These are phyloP conservation scores for Candida endomychidarum DNA, from an alignment of 805 yeast genomes.

Conservation along the genomic window DNA sequence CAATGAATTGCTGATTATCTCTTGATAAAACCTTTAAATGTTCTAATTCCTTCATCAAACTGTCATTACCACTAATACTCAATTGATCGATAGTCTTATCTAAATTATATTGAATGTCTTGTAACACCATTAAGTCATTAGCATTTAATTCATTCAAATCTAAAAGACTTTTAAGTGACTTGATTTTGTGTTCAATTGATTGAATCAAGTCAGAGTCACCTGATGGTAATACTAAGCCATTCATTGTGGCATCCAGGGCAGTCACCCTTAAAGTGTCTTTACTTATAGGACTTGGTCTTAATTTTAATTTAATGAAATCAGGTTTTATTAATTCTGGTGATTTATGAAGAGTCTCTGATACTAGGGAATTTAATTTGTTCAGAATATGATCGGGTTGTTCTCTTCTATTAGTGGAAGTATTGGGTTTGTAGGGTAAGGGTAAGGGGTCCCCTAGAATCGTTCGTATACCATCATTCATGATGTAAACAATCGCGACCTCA, in stretches of 20 bases:
- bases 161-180: constrained; percentile 10
- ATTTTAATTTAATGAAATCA: constrained; percentile 6
- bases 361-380: neutral
- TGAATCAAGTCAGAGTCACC: constrained; percentile 2
- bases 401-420: neutral
- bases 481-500: constrained; percentile 12
- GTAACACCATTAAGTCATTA: constrained; percentile 8
- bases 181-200: constrained; percentile 11
- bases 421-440: constrained; percentile 16
- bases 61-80: neutral
- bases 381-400: neutral
- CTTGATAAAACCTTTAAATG: neutral
- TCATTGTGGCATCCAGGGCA: no score
- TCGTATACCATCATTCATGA: constrained; percentile 12
- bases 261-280: neutral
- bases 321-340: constrained; percentile 1
- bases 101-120: constrained; percentile 9
- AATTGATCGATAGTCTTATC: constrained; percentile 3
- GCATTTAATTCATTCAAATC: constrained; percentile 6
- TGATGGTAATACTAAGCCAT: no score
- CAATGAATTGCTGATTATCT: neutral
- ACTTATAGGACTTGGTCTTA: constrained; percentile 14
- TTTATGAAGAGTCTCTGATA: constrained; percentile 1
- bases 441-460: constrained; percentile 17
- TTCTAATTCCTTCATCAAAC: constrained; percentile 3